These are phyloP conservation scores for Cicer judaicum DNA, from an alignment of 306 rosid genomes.

Conservation along the genomic window DNA sequence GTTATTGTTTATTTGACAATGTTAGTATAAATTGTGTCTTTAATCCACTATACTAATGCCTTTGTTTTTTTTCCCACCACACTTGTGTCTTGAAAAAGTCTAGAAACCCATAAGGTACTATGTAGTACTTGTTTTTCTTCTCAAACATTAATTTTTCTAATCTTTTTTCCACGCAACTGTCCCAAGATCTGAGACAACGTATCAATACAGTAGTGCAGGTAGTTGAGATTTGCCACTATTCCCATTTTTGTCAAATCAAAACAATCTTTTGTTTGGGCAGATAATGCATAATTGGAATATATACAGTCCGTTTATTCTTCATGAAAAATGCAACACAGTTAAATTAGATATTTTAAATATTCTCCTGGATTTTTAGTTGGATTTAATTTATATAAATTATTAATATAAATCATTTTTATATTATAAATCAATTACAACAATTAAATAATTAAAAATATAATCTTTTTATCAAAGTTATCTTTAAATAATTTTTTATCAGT, in stretches of 20 bases:
- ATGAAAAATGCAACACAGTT: background rate
- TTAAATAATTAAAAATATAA: too few species aligned
- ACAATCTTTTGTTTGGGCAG: conserved; percentile 31
- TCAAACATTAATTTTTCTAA: background rate
- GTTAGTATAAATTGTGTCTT: too few species aligned
- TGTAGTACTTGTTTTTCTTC: background rate
- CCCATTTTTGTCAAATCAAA: background rate
- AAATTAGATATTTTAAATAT: background rate
- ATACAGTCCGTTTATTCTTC: background rate
- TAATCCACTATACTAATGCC: too few species aligned
- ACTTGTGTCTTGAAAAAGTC: too few species aligned
- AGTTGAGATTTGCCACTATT: conserved; percentile 14
- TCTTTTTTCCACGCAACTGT: conserved; percentile 27
- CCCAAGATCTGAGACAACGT: conserved; percentile 44
- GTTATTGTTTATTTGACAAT: too few species aligned
- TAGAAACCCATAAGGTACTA: too few species aligned
- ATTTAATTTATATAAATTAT: too few species aligned
- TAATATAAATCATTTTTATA: too few species aligned
- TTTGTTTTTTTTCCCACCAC: too few species aligned
- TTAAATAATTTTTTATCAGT: too few species aligned
- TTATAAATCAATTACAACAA: too few species aligned
- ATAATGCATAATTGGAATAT: conserved; percentile 16
- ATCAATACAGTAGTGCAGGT: conserved; percentile 34
- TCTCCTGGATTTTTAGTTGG: background rate
- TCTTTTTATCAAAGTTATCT: too few species aligned